phyloP scores from a whole-genome alignment of 768 basidiomycete species.

The Exsudoporus frostii region DNA sequence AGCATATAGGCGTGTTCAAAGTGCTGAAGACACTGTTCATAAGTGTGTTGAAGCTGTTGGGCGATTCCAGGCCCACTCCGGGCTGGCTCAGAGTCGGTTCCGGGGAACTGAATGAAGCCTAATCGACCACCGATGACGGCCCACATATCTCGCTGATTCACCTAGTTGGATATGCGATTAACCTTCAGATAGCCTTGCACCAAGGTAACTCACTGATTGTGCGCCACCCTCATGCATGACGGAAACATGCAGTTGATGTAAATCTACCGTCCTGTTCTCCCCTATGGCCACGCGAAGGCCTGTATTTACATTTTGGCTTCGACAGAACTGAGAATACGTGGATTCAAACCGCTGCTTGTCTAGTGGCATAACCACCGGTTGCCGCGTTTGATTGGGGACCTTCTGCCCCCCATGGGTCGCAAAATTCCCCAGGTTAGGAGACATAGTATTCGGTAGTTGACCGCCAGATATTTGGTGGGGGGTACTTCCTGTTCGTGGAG shows the following conservation, averaged over 20 bases:
- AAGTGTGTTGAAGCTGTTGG: slow-evolving; percentile 55
- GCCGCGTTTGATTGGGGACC: slow-evolving; percentile 16
- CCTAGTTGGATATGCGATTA: slow-evolving; percentile 36
- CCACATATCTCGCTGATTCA: slow-evolving; percentile 58
- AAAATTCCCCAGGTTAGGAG: slow-evolving; percentile 34
- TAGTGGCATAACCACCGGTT: slow-evolving; percentile 34
- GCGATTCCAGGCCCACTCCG: slow-evolving; percentile 62
- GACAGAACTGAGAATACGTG: slow-evolving; percentile 48
- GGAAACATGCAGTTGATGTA: slow-evolving; percentile 53
- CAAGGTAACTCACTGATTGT: slow-evolving; percentile 37
- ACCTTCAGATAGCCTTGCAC: neutral
- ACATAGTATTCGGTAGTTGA: slow-evolving; percentile 32
- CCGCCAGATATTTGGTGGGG: slow-evolving; percentile 35
- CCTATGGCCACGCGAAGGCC: slow-evolving; percentile 43
- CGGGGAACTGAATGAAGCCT: slow-evolving; percentile 64
- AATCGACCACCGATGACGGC: slow-evolving; percentile 63
- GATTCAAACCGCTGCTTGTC: slow-evolving; percentile 52
- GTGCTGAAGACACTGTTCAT: slow-evolving; percentile 51
- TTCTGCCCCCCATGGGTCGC: slow-evolving; percentile 21
- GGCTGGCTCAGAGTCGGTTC: slow-evolving; percentile 55
- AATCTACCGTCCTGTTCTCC: slow-evolving; percentile 56
- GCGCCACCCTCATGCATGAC: slow-evolving; percentile 60
- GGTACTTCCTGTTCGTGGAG: slow-evolving; percentile 38
- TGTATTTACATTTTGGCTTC: slow-evolving; percentile 38
- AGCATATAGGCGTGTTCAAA: slow-evolving; percentile 57